phyloP scores from a whole-genome alignment of 2,329 filamentous ascomycete species.

The Microthyrium microscopicum region DNA sequence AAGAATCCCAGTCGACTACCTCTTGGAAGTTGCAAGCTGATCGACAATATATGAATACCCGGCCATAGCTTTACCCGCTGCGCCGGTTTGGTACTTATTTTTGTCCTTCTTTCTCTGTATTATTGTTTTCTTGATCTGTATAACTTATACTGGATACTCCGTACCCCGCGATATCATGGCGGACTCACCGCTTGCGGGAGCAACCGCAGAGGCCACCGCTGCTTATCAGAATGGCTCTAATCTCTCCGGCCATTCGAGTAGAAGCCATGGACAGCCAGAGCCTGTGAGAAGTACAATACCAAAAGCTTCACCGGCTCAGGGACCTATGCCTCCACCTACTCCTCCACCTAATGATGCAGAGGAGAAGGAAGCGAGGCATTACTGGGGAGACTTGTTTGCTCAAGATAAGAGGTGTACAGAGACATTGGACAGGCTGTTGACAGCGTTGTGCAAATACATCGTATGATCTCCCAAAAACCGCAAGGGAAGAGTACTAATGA shows the following conservation, averaged over 20 bases:
- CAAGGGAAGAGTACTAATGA: conserved; percentile 8
- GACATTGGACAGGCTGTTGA: conserved; percentile 27
- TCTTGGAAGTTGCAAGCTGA: too few relatives aligned
- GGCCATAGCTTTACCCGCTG: too few relatives aligned
- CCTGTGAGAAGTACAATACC: too few relatives aligned
- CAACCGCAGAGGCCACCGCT: background rate
- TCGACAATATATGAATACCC: too few relatives aligned
- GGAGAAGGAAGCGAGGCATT: conserved; percentile 26
- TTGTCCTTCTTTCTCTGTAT: too few relatives aligned
- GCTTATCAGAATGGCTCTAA: too few relatives aligned
- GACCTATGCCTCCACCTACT: background rate
- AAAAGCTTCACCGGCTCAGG: background rate
- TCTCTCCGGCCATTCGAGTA: too few relatives aligned
- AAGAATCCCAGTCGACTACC: too few relatives aligned
- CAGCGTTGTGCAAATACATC: conserved; percentile 30
- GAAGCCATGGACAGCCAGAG: too few relatives aligned
- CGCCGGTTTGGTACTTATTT: too few relatives aligned
- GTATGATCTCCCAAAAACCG: conserved; percentile 15
- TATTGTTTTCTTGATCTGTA: too few relatives aligned
- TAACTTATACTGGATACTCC: too few relatives aligned
- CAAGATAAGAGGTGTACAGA: conserved; percentile 34
- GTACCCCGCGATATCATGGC: background rate
- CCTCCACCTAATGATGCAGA: conserved; percentile 2
- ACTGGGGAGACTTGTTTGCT: conserved; percentile 35
- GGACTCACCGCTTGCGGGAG: background rate